A percentile compares a stretch with the other conserved stretches of the same genome.
phyloP scores from a whole-genome alignment of 257 asterid genomes.

The Fraxinus americana region DNA sequence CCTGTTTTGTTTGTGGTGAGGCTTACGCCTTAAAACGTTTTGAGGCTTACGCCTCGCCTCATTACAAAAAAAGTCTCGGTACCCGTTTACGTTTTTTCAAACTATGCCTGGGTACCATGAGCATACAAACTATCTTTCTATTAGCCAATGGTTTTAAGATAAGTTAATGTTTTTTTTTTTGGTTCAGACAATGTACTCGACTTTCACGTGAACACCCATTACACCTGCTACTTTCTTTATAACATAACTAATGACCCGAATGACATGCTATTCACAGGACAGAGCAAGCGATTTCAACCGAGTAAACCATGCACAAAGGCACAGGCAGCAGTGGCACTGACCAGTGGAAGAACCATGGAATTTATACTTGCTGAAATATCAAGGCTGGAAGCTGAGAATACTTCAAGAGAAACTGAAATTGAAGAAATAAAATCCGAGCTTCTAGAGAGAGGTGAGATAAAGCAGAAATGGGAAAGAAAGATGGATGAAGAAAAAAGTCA shows the following conservation, averaged over 20 bases:
- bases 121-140: neutral
- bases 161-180: neutral
- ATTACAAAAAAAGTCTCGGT: too few relatives aligned
- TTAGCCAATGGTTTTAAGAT: neutral
- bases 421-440: slow-evolving; percentile 64
- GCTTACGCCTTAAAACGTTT: too few relatives aligned
- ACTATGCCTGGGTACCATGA: too few relatives aligned
- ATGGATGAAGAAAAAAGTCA: slow-evolving; percentile 65
- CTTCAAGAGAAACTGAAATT: slow-evolving; percentile 47
- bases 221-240: neutral
- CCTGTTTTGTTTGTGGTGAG: too few relatives aligned
- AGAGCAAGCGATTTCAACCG: slow-evolving; percentile 81
- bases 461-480: slow-evolving; percentile 59
- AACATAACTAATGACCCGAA: neutral
- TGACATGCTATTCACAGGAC: slow-evolving; percentile 57
- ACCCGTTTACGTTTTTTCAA: too few relatives aligned
- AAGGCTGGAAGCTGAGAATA: slow-evolving; percentile 61
- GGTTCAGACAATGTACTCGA: neutral
- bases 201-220: neutral
- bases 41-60: too few relatives aligned
- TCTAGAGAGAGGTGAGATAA: slow-evolving; percentile 72
- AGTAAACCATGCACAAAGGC: slow-evolving; percentile 87
- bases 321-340: slow-evolving; percentile 83
- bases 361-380: slow-evolving; percentile 53
- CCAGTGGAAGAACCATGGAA: slow-evolving; percentile 69